Evolutionary conservation across 1,139 yeast genomes (phyloP), one percentile per base, ranked within the genome.

Genomic region (Blastobotrys raffinosifermentans): DNA sequence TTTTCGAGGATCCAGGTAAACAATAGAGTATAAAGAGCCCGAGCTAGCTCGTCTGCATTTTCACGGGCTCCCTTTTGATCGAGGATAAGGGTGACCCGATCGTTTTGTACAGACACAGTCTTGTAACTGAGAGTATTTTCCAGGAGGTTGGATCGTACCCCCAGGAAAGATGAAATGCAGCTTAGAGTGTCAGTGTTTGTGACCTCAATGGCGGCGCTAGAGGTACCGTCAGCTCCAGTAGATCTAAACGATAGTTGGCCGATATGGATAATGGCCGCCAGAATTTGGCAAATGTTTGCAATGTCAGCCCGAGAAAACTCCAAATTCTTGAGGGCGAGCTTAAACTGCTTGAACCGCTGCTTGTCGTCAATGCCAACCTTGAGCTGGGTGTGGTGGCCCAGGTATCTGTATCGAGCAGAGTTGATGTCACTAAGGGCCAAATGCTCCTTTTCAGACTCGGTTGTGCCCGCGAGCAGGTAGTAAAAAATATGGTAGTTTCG

Each of bases 401-500:
- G 54, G 41, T 62, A 65, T 16, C 66, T 48, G 51, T 60, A 66
- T 25, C 61, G 48, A 5, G 54, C 51, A 15, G 48, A 41, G 8
- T 50, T 45, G 23, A 51, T 48, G 31, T 57, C 57, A 11, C 51
- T 51, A 26, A 65, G 49, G 13, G 56, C 63, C 31, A 65, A 49
- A 44, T 64, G 68, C 11, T 54, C 58, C 20, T 63, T 49, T 39
- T 65, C 70, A 4, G 63, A 54, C 9, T 55, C 57, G 11, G 66
- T 55, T 18, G 64, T 55, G 7, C 70, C 70, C 15, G 65, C 54
- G 11, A 64, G 45, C 34, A 65, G 58, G 40, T 61, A 61, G 46
- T 65, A 66, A 42, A 65, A 64, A 4, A 64, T 61, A 35, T 65
- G 69, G 44, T 58, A 65, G 47, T 66, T 65, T 26, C 70, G 56